These are phyloP conservation scores for Hyaloscypha bicolor DNA, from an alignment of 495 filamentous ascomycete genomes.

Conservation along the genomic window DNA sequence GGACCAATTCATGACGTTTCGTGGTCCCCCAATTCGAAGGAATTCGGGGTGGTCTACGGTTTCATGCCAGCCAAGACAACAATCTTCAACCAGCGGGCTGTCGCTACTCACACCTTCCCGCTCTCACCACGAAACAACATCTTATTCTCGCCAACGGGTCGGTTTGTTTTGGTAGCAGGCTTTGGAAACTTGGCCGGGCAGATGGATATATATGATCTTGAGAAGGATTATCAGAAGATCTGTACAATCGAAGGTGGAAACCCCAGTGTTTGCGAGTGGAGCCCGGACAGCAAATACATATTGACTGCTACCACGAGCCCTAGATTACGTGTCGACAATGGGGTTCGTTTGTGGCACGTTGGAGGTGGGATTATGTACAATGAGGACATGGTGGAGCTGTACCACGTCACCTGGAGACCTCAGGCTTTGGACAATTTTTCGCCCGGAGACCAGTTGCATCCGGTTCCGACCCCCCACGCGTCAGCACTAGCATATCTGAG, in stretches of 20 bases:
- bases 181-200: conserved; percentile 97
- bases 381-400: conserved; percentile 90
- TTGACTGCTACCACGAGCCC: conserved; percentile 96
- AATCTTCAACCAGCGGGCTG: conserved; percentile 87
- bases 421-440: conserved; percentile 61
- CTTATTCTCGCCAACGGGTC: conserved; percentile 89
- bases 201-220: conserved; percentile 95
- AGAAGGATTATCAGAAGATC: conserved; percentile 87
- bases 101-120: conserved; percentile 78
- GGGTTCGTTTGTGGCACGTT: conserved; percentile 93
- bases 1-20: conserved; percentile 96
- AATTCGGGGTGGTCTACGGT: conserved; percentile 96
- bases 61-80: conserved; percentile 98
- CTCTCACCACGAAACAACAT: conserved; percentile 92
- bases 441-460: conserved; percentile 71
- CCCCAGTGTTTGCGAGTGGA: conserved; percentile 93
- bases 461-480: conserved; percentile 77
- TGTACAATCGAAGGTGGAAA: conserved; percentile 95
- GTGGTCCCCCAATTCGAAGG: conserved; percentile 96
- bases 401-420: conserved; percentile 90
- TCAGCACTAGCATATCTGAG: conserved; percentile 83
- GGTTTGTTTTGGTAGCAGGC: conserved; percentile 90
- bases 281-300: conserved; percentile 91
- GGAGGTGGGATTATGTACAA: conserved; percentile 90
- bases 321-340: conserved; percentile 93